These are phyloP conservation scores for Rhodotorula sp. DNA, from an alignment of 1,284 basidiomycete species.

Conservation along the genomic window DNA sequence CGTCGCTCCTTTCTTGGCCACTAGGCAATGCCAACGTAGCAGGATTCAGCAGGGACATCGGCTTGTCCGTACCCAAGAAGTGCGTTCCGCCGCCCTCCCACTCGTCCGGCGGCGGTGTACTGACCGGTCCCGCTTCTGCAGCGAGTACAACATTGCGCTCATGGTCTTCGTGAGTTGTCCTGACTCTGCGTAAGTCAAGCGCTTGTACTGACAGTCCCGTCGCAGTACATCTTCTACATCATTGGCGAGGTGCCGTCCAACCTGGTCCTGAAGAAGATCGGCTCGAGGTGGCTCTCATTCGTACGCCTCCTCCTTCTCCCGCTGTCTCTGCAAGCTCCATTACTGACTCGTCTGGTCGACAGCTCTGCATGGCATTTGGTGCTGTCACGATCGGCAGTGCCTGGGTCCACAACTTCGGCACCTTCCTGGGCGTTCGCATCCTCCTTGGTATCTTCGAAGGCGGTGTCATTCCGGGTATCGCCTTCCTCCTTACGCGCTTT, in stretches of 20 bases:
- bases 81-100: neutral
- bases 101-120: neutral
- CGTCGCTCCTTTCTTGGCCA: neutral
- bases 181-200: neutral
- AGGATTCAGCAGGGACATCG: constrained; percentile 35
- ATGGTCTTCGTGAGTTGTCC: constrained; percentile 12
- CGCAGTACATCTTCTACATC: constrained; percentile 40
- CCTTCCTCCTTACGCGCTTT: constrained; percentile 45
- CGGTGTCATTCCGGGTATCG: constrained; percentile 50
- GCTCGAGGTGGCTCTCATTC: constrained; percentile 37
- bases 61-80: constrained; percentile 24
- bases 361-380: constrained; percentile 37
- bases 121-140: neutral
- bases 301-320: neutral
- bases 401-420: constrained; percentile 48
- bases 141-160: constrained; percentile 33
- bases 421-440: constrained; percentile 50
- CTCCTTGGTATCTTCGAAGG: constrained; percentile 51
- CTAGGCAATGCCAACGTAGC: constrained; percentile 33
- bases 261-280: constrained; percentile 42
- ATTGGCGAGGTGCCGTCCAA: constrained; percentile 44
- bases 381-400: constrained; percentile 42
- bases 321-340: neutral
- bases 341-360: neutral
- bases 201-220: neutral